A percentile compares a stretch with the other conserved stretches of the same genome.
These are phyloP conservation scores for Corinectria fuckeliana DNA, from an alignment of 2,329 filamentous ascomycete genomes.

Conservation along the genomic window DNA sequence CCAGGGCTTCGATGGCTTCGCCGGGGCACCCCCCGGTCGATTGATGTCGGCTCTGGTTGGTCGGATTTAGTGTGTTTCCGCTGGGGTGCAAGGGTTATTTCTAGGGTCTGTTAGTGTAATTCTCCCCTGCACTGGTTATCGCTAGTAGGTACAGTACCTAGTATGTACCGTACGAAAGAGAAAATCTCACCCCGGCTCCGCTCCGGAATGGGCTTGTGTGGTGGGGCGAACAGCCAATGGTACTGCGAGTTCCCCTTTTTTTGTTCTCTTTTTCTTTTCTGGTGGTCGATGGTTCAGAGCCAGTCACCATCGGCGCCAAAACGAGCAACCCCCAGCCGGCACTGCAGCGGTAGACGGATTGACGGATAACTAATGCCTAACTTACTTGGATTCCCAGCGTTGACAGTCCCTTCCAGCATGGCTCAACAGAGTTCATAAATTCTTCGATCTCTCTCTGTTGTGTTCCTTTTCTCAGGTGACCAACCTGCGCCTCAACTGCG, in stretches of 20 bases:
- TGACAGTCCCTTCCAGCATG: too few relatives aligned
- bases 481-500: background rate
- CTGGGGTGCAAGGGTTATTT: conserved; percentile 1
- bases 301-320: background rate
- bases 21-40: background rate
- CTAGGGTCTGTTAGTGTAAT: background rate
- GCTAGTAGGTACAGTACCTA: too few relatives aligned
- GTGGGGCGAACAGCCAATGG: conserved; percentile 17
- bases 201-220: conserved; percentile 14
- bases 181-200: conserved; percentile 28
- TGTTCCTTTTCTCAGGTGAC: background rate
- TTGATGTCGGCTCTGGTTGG: conserved; percentile 7
- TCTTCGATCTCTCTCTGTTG: background rate
- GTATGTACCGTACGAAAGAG: too few relatives aligned
- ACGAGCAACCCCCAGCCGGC: too few relatives aligned
- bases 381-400: too few relatives aligned
- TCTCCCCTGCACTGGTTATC: conserved; percentile 36
- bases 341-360: background rate
- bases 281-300: background rate
- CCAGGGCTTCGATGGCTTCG: conserved; percentile 1
- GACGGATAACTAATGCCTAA: too few relatives aligned
- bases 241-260: conserved; percentile 4
- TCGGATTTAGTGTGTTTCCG: conserved; percentile 5
- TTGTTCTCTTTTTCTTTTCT: background rate
- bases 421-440: too few relatives aligned